Percentiles rank a stretch among this genome's conserved stretches.
These are phyloP conservation scores for Fusarium sp. DNA, from an alignment of 2,329 filamentous ascomycete genomes.

Conservation along the genomic window DNA sequence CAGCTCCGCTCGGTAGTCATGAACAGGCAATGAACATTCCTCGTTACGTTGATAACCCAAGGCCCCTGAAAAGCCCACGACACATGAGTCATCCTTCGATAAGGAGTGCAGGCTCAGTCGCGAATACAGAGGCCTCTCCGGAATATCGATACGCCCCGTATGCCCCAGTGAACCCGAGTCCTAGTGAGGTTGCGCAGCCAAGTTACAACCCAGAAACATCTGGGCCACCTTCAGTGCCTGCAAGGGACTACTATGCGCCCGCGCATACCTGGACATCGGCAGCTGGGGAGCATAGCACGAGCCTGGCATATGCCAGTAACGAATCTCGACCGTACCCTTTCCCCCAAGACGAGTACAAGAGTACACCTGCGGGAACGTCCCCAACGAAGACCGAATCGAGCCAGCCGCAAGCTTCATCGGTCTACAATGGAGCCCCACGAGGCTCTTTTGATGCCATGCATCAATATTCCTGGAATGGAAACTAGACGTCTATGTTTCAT, in stretches of 20 bases:
- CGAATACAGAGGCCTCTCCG: slow-evolving; percentile 61
- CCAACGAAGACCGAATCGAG: slow-evolving; percentile 54
- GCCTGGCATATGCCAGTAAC: slow-evolving; percentile 59
- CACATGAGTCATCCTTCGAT: slow-evolving; percentile 67
- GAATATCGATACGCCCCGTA: slow-evolving; percentile 70
- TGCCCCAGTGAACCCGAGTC: slow-evolving; percentile 45
- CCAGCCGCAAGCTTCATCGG: slow-evolving; percentile 55
- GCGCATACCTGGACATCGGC: slow-evolving; percentile 65
- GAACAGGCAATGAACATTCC: slow-evolving; percentile 66
- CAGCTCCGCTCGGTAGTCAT: slow-evolving; percentile 51
- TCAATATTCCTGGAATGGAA: slow-evolving; percentile 70
- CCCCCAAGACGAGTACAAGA: slow-evolving; percentile 62
- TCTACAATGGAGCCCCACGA: slow-evolving; percentile 56
- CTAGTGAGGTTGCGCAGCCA: slow-evolving; percentile 51
- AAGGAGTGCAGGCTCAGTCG: slow-evolving; percentile 62
- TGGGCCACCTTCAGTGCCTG: slow-evolving; percentile 43
- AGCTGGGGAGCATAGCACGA: slow-evolving; percentile 60
- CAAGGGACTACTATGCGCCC: slow-evolving; percentile 67
- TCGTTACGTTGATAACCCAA: slow-evolving; percentile 68
- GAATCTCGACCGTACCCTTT: slow-evolving; percentile 64
- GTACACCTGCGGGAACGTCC: slow-evolving; percentile 41
- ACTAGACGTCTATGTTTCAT: slow-evolving; percentile 48
- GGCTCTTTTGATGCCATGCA: slow-evolving; percentile 64
- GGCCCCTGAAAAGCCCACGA: slow-evolving; percentile 68
- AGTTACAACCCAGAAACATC: slow-evolving; percentile 51